Percentiles rank a stretch among this genome's conserved stretches.
Conservation (phyloP, 2,329 filamentous ascomycete genomes). For the Colletotrichum echinochloae region DNA sequence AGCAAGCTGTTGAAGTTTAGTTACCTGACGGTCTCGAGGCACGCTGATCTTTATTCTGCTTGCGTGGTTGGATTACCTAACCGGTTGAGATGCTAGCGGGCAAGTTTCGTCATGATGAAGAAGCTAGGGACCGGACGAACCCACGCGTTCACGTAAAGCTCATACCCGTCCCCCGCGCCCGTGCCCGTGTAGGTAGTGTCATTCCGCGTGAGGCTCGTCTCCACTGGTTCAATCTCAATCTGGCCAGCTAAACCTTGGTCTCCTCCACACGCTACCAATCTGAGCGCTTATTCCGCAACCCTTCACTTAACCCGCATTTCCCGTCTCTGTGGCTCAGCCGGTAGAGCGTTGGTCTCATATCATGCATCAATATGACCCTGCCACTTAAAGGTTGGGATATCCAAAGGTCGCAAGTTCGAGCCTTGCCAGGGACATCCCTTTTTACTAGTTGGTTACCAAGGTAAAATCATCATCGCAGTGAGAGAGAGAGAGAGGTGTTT, state of each 20-base stretch:
- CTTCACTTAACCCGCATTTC: no score
- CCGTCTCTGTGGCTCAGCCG: constrained; percentile 38
- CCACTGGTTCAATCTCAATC: not conserved
- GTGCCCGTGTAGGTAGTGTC: not conserved
- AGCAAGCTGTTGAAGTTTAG: not conserved
- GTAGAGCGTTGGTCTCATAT: constrained; percentile 39
- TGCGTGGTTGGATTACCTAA: not conserved
- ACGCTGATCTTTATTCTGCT: no score
- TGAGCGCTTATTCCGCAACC: no score
- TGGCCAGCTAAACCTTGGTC: not conserved
- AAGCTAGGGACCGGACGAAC: not conserved
- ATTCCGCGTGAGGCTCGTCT: not conserved
- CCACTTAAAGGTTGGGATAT: constrained; percentile 8
- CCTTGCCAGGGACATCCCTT: constrained; percentile 24
- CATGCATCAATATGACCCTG: constrained; percentile 15
- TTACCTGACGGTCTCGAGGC: not conserved
- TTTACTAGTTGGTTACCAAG: no score
- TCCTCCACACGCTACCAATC: no score
- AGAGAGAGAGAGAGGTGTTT: no score
- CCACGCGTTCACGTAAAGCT: constrained; percentile 1
- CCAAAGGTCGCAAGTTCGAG: constrained; percentile 40
- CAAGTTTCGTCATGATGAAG: not conserved
- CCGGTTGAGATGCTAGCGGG: not conserved
- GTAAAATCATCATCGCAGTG: no score
- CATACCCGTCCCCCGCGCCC: not conserved